Conservation (phyloP, 1,284 basidiomycete genomes). For the Fomitopsis betulina region DNA sequence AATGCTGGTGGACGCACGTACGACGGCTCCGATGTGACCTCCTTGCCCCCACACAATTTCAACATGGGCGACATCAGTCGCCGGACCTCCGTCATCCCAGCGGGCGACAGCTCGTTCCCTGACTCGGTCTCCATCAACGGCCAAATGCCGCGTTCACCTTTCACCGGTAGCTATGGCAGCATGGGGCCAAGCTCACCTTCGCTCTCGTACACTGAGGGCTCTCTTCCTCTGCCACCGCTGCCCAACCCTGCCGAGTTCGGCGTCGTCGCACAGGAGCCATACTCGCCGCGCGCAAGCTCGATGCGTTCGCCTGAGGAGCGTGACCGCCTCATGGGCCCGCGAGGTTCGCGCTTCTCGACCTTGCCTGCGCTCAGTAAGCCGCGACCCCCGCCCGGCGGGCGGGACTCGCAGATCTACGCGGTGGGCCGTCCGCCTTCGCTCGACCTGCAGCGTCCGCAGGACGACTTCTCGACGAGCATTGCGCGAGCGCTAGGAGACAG, state of each 20-base stretch:
- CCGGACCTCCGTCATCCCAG: conserved; percentile 1
- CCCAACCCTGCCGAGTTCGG: conserved; percentile 24
- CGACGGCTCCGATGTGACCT: conserved; percentile 5
- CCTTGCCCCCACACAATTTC: conserved; percentile 1
- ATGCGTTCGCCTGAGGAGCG: conserved; percentile 13
- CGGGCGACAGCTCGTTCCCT: neutral
- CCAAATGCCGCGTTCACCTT: conserved; percentile 1
- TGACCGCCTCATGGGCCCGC: conserved; percentile 11
- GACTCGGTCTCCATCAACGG: neutral
- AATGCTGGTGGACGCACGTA: conserved; percentile 13
- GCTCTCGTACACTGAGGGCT: conserved; percentile 3
- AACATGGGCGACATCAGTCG: conserved; percentile 4
- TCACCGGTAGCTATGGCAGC: conserved; percentile 4
- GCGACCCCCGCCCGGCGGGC: conserved; percentile 12
- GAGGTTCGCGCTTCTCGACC: conserved; percentile 47
- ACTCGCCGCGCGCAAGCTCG: conserved; percentile 17
- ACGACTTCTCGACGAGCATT: conserved; percentile 50
- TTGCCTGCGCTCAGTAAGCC: conserved; percentile 40
- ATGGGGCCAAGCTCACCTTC: conserved; percentile 1
- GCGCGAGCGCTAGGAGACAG: conserved; percentile 40
- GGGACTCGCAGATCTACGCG: conserved; percentile 11
- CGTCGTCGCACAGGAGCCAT: conserved; percentile 11
- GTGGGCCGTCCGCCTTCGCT: conserved; percentile 29
- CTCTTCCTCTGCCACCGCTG: conserved; percentile 1
- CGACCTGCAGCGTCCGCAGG: conserved; percentile 24